Evolutionary conservation across 208 protist species (phyloP), one percentile per base, ranked within the genome.

Genomic region (Acanthamoeba polyphaga): DNA sequence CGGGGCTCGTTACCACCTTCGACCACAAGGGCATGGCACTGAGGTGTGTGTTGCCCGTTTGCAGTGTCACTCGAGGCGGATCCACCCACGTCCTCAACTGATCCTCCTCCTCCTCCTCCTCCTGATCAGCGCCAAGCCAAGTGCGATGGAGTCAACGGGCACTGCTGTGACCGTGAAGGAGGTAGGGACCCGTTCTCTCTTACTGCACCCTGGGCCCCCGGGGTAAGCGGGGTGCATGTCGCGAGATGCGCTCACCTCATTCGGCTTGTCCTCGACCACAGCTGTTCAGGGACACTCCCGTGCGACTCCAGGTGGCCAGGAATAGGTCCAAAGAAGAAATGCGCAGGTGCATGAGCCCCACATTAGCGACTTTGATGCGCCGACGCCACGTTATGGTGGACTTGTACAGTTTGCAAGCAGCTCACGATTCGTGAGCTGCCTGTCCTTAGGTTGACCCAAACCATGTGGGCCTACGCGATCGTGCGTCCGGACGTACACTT

Each of bases 301-400:
- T 76, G 68, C 68, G 68, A 32, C 68, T 76, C 13, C 68, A 76
- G 19, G 68, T 76, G 32, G 68, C 68, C 68, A 68, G 91, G 34
- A 60, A 74, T 74, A 93, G 91, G 17, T 38, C 38, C 49, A 93
- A 93, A 24, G 49, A 55, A 76, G 89, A 93, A 70, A 51, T 76
- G 49, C 29, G 51, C n/a, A 32, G 68, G 68, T 76, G 17, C n/a
- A 13, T n/a, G n/a, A n/a, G n/a, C n/a, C n/a, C 6, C 58, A 17
- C 58, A 27, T 7, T 17, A 64, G 22, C 0, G 12, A 17, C n/a
- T 7, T 64, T 38, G 38, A 38, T 38, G 38, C 51, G 51, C 51
- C 9, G 12, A 55, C 51, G 15, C 51, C 51, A 17, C 51, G 12
- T 17, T 55, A 10, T 55, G 12, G 15, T 17, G 2, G 13, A 1